These are phyloP conservation scores for Prunus dulcis DNA, from an alignment of 306 rosid genomes.

Conservation along the genomic window DNA sequence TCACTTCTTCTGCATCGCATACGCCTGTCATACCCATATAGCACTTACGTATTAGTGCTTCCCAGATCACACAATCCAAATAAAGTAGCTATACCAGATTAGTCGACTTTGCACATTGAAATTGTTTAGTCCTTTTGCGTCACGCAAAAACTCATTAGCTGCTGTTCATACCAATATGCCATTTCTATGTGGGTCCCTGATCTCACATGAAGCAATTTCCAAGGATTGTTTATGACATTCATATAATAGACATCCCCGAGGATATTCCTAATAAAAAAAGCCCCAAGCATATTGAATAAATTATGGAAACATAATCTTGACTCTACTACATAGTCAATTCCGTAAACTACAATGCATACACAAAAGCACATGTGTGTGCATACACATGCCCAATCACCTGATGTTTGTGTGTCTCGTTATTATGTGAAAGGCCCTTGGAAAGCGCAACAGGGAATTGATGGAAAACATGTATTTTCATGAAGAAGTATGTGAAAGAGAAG, in stretches of 20 bases:
- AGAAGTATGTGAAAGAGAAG: background rate
- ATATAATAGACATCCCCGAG: background rate
- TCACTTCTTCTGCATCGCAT: too few relatives aligned
- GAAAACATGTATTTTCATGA: background rate
- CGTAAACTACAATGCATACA: background rate
- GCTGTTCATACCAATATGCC: background rate
- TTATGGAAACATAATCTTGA: background rate
- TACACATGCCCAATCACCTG: background rate
- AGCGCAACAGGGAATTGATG: background rate
- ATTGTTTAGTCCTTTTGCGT: background rate
- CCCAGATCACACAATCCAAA: background rate
- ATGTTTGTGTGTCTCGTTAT: background rate
- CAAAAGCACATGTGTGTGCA: background rate
- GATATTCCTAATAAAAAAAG: background rate
- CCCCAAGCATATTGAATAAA: background rate
- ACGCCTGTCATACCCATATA: background rate
- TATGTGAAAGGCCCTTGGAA: background rate
- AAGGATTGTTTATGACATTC: background rate
- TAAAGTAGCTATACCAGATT: background rate
- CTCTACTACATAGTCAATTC: background rate
- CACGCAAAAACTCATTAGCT: background rate
- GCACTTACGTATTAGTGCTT: background rate
- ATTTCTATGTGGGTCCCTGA: background rate
- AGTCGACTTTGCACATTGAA: background rate
- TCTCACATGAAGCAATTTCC: background rate